A percentile compares a stretch with the other conserved stretches of the same genome.
Evolutionary conservation across 2,329 filamentous ascomycete species (phyloP).

Genomic region (Fusarium sterilihyphosum): DNA sequence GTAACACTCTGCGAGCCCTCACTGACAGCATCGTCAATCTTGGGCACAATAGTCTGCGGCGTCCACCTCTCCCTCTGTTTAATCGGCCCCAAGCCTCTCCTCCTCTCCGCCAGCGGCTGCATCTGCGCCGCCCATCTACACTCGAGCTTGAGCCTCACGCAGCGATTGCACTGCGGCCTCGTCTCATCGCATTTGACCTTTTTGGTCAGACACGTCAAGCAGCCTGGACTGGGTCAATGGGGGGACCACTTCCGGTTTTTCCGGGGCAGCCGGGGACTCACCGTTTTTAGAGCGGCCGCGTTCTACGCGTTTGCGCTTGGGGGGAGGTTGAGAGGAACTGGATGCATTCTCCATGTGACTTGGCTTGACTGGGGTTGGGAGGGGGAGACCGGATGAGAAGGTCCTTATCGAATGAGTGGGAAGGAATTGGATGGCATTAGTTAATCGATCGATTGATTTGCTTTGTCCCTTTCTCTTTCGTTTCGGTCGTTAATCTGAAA

Average conservation of each 20-base stretch:
- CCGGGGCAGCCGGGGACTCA: background rate
- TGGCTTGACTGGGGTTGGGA: background rate
- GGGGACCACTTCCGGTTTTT: background rate
- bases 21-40: background rate
- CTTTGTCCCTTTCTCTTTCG: background rate
- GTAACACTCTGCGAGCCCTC: background rate
- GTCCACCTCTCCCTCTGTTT: background rate
- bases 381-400: background rate
- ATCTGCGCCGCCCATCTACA: background rate
- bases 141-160: background rate
- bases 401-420: background rate
- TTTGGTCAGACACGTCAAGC: constrained; percentile 2
- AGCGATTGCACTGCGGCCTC: background rate
- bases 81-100: background rate
- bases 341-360: background rate
- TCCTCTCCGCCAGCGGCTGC: constrained; percentile 3
- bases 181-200: constrained; percentile 16
- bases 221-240: background rate
- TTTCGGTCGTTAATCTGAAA: background rate
- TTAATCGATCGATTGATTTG: background rate
- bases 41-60: background rate
- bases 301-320: constrained; percentile 13
- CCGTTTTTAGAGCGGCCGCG: constrained; percentile 20
- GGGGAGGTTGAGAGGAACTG: background rate
- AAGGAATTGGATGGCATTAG: background rate